Percentiles rank a stretch among this genome's conserved stretches.
These are phyloP conservation scores for Aspergillus nanangensis DNA, from an alignment of 495 filamentous ascomycete genomes.

Conservation along the genomic window DNA sequence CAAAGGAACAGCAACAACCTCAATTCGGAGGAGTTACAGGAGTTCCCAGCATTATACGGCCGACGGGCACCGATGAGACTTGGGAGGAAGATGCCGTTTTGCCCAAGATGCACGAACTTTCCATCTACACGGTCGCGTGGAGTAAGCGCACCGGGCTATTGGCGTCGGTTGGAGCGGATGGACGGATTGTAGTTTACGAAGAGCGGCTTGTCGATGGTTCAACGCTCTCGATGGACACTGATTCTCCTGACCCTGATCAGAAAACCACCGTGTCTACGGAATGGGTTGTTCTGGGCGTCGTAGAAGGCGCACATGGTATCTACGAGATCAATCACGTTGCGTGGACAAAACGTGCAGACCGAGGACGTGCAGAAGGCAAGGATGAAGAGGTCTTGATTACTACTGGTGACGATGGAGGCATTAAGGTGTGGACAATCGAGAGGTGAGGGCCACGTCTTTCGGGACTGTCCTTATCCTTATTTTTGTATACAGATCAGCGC, in stretches of 20 bases:
- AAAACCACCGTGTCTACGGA: slow-evolving; percentile 31
- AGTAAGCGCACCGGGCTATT: slow-evolving; percentile 68
- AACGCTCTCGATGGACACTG: slow-evolving; percentile 34
- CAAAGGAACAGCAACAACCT: slow-evolving; percentile 38
- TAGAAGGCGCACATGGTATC: slow-evolving; percentile 74
- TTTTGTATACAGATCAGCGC: too few species aligned
- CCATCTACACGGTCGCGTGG: slow-evolving; percentile 80
- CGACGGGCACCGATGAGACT: slow-evolving; percentile 64
- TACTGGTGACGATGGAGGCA: slow-evolving; percentile 75
- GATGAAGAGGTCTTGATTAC: slow-evolving; percentile 71
- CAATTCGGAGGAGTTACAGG: slow-evolving; percentile 29
- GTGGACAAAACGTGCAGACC: slow-evolving; percentile 57
- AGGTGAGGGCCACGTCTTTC: slow-evolving; percentile 10
- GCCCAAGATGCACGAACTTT: slow-evolving; percentile 69
- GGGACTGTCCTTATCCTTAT: too few species aligned
- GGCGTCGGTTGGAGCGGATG: slow-evolving; percentile 82
- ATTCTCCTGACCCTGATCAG: slow-evolving; percentile 11
- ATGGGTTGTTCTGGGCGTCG: slow-evolving; percentile 64
- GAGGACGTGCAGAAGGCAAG: slow-evolving; percentile 27
- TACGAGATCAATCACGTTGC: slow-evolving; percentile 89
- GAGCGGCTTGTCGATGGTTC: slow-evolving; percentile 40
- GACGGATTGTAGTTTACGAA: slow-evolving; percentile 75
- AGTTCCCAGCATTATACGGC: slow-evolving; percentile 79
- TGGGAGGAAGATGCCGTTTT: slow-evolving; percentile 73
- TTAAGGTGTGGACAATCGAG: slow-evolving; percentile 63